A percentile compares a stretch with the other conserved stretches of the same genome.
Conservation (phyloP, 257 asterid species). For the Solanum sitiens region DNA sequence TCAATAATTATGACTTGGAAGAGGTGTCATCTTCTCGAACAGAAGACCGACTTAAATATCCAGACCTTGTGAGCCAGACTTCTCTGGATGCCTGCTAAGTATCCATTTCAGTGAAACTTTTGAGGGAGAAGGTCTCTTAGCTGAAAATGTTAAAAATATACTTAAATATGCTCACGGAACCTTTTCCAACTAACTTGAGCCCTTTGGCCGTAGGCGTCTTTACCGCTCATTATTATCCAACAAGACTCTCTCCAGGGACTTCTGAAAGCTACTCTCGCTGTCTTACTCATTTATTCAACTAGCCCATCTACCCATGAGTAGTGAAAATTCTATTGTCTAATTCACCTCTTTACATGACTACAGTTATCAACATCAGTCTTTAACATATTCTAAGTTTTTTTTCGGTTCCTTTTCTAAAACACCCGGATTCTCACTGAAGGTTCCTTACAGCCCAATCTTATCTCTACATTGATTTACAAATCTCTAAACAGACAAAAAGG, state of each 20-base stretch:
- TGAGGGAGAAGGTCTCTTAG: neutral
- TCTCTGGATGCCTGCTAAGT: neutral
- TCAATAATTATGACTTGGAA: neutral
- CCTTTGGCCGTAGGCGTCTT: neutral
- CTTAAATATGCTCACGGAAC: neutral
- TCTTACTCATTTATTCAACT: neutral
- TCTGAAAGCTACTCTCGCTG: neutral
- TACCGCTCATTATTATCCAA: neutral
- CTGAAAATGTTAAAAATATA: neutral
- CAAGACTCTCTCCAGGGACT: neutral
- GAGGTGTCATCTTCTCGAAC: neutral
- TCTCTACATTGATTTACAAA: neutral
- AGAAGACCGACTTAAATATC: neutral
- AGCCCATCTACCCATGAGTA: neutral
- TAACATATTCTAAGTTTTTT: neutral
- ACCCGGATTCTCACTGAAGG: neutral
- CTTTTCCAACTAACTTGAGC: neutral
- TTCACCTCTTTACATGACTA: neutral
- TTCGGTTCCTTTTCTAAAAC: neutral
- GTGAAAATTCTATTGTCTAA: neutral
- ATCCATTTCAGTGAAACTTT: neutral
- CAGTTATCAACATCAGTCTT: neutral
- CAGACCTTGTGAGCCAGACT: neutral
- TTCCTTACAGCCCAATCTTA: neutral
- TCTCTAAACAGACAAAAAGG: neutral